Base-by-base conservation (phyloP, 495 filamentous ascomycete genomes). In the Hyaloscypha bicolor region DNA sequence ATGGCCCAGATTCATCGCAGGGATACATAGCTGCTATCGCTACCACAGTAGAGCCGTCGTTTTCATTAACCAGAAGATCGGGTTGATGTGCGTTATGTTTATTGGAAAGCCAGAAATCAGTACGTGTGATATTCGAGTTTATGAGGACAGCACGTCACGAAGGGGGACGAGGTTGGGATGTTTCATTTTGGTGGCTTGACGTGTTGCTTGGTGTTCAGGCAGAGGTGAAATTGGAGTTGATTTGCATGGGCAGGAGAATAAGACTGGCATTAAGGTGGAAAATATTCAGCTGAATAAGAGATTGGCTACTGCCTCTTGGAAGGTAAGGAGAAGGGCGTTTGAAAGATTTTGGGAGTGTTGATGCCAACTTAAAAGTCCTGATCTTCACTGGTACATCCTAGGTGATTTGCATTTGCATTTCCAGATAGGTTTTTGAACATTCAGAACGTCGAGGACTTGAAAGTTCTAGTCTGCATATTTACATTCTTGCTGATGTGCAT, bases 21-120 rank as follows among this genome's bases (percentile, higher is more conserved):
- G 80, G 81, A 9, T 93, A 91, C 70, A 76, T 92, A 35, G 83
- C 87, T 0, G 76, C 80, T 12, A 75, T 88, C 14, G 79, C 81
- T 5, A 87, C 89, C 6, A n/a, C n/a, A n/a, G n/a, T n/a, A 82
- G 90, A 14, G 88, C 84, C 0, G 64, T 92, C 11, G 85, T 92
- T 57, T 89, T 90, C 71, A 85, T 92, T 66, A 88, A 89, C 63
- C 80, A 82, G 14, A 79, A 74, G 14, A 87, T 91, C 64, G 89
- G 90, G 0, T 69, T 92, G 52, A 86, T 92, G 85, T 82, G 78
- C 0, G 86, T 91, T 53, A 76, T 93, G 22, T 83, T 80, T 5
- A 80, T 92, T 1, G 90, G 88, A 12, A 93, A 92, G 90, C 84
- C 85, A 22, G 90, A 93, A 71, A 87, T 91, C 8, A 86, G 82